Evolutionary conservation across 768 basidiomycete genomes (phyloP), one percentile per base, ranked within the genome.

Genomic region (Termitomyces sp.): DNA sequence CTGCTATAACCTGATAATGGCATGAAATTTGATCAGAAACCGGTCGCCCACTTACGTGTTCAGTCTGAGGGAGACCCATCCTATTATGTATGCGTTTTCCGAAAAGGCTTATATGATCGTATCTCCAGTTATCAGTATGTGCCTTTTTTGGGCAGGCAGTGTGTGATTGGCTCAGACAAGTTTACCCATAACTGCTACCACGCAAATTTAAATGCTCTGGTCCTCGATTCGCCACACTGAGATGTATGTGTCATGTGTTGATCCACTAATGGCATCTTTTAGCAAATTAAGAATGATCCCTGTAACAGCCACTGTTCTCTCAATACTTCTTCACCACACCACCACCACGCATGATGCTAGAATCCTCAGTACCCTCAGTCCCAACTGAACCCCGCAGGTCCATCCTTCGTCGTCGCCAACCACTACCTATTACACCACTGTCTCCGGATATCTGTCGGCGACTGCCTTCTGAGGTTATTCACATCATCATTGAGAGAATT

Each of bases 201-300:
- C 34, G 50, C 57, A 40, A 53, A 21, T 53, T n/a, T n/a, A n/a
- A n/a, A n/a, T n/a, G 59, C 52, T 43, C 53, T 45, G 55, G 59
- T 40, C 51, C 47, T 46, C 40, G 28, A 54, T 43, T 43, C 56
- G 46, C 59, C 54, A 51, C 56, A 57, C 28, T 32, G 43, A 35
- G 45, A 4, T 51, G 48, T 51, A 54, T 47, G 59, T 60, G 59
- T 58, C 59, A 60, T 60, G 59, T 60, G 59, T 56, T 60, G 59
- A 60, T 60, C 53, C 46, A 58, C 54, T 49, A 55, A 55, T 60
- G 56, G 56, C 59, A 60, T 53, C 56, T 55, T 58, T 43, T 43
- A 52, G 51, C 55, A 53, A 45, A 49, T 55, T 44, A 35, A 60
- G 40, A 58, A 53, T 60, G 60, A 60, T 60, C 54, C 60, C 56